A percentile compares a stretch with the other conserved stretches of the same genome.
Evolutionary conservation across 176 grass and related monocot species (phyloP).

Genomic region (Saccharum spontaneum): DNA sequence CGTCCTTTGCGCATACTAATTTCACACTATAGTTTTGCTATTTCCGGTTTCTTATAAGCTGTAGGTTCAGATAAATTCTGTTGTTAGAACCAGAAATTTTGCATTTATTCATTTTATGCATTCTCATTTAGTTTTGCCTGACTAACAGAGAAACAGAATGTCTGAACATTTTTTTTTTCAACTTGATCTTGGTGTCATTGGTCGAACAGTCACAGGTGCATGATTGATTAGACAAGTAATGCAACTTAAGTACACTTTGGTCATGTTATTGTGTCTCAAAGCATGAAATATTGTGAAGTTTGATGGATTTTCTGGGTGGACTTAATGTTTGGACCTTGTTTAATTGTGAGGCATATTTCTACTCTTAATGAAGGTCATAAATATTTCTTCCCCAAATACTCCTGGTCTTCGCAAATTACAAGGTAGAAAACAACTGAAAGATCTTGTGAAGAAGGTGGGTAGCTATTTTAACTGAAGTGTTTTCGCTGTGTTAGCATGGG

Average conservation of each 20-base stretch:
- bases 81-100: neutral
- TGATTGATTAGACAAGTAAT: conserved; percentile 13
- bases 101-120: conserved; percentile 7
- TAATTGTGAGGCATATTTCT: neutral
- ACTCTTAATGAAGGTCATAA: conserved; percentile 73
- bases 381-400: conserved; percentile 98
- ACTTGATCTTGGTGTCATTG: neutral
- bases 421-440: conserved; percentile 91
- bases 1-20: conserved; percentile 18
- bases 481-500: conserved; percentile 5
- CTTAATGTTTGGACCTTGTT: neutral
- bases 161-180: neutral
- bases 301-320: conserved; percentile 20
- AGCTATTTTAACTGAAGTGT: conserved; percentile 6
- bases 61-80: conserved; percentile 4
- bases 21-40: conserved; percentile 7
- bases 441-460: conserved; percentile 90
- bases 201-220: neutral
- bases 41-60: conserved; percentile 12
- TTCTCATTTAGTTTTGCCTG: neutral
- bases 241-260: neutral
- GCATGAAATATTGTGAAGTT: conserved; percentile 7
- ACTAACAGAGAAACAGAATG: conserved; percentile 4
- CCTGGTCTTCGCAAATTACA: conserved; percentile 90
- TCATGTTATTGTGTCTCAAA: neutral